Base-by-base conservation (phyloP, 192 early-diverging fungal genomes). In the Podila epicladia region DNA sequence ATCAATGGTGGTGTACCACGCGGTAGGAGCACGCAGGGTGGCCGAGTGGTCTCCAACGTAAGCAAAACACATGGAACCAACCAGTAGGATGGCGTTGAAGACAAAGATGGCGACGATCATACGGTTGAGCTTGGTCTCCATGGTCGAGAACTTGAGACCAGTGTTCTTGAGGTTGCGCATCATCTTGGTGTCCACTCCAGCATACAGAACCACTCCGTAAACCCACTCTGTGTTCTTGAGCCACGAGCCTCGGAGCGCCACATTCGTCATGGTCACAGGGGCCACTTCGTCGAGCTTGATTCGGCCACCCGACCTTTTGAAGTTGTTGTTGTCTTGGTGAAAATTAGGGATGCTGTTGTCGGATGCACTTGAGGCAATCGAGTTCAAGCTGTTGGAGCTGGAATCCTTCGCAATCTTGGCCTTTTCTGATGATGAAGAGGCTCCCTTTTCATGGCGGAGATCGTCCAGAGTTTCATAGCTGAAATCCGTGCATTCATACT, bases 161-260 rank as follows among this genome's bases (percentile, higher is more conserved):
- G 88, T 89, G 76, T 88, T 87, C 65, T 87, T 89, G 57, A 87
- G 86, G 62, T 99, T 99, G 50, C 93, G 90, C 96, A 99, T 96
- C 67, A 99, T 88, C 85, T 99, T 99, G 24, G 96, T 93, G 73
- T 99, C 97, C 72, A 97, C 96, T 29, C 97, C 97, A 1, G 97
- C 96, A 67, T 96, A 97, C 0, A 99, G 87, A 7, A 92, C 95
- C 55, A 94, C 86, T 57, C 90, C 96, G 65, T 97, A 99, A 38
- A 95, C 89, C 96, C 96, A 99, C 60, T 92, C 88, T 9, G 97
- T 99, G 87, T 99, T 99, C 71, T 96, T 91, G 62, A 97, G 83
- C 82, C 93, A 92, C 2, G 95, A 95, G 17, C 97, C 97, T 64
- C 97, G 88, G 35, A 99, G 84, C 17, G 95, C 90, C 24, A 99